These are phyloP conservation scores for Buxus sempervirens DNA, from an alignment of 164 flowering plant genomes.

Conservation along the genomic window DNA sequence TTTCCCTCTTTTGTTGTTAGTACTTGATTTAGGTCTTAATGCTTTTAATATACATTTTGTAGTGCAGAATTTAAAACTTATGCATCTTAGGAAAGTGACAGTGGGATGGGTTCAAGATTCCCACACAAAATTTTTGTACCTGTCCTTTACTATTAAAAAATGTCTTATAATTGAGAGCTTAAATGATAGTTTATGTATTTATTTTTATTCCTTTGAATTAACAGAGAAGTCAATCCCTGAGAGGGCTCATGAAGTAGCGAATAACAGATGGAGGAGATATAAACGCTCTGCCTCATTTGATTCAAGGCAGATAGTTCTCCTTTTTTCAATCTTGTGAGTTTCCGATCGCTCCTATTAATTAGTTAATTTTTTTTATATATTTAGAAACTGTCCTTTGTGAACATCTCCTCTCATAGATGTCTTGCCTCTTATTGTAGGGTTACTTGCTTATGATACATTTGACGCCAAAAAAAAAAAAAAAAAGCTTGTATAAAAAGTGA, in stretches of 20 bases:
- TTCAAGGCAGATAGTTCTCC: conserved; percentile 65
- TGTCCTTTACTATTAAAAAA: background rate
- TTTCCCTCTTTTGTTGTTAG: too few species aligned
- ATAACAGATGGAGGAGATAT: conserved; percentile 49
- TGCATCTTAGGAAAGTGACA: background rate
- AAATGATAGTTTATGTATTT: background rate
- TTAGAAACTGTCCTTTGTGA: too few species aligned
- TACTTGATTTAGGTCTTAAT: too few species aligned
- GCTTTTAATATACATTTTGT: too few species aligned
- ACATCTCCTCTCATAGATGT: too few species aligned
- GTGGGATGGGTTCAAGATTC: too few species aligned
- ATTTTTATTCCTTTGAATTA: background rate
- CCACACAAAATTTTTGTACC: too few species aligned
- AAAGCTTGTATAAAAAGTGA: too few species aligned
- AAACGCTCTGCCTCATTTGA: conserved; percentile 66
- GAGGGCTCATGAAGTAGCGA: conserved; percentile 42
- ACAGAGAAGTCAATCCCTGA: conserved; percentile 46
- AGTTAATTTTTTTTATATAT: background rate
- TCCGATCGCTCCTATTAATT: background rate
- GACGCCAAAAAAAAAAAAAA: too few species aligned
- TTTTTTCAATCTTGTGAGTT: conserved; percentile 77
- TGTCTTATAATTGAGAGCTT: background rate
- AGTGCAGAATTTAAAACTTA: background rate
- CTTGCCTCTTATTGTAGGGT: too few species aligned
- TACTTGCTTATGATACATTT: too few species aligned